phyloP scores from a whole-genome alignment of 1,139 yeast genomes.

The Saccharomyces pastorianus region DNA sequence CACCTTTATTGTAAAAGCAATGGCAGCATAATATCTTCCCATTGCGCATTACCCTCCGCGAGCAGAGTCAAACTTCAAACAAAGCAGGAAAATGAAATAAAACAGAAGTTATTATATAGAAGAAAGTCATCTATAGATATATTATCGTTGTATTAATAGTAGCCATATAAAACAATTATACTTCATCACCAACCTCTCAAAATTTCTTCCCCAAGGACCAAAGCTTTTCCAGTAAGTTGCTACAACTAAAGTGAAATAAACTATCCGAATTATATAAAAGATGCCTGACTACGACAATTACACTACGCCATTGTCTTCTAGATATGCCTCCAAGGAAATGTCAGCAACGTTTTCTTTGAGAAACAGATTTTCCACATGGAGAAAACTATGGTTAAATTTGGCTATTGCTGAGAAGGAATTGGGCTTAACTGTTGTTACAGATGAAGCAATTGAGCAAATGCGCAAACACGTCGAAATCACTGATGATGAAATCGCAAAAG shows the following conservation, averaged over 20 bases:
- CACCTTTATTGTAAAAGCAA: neutral
- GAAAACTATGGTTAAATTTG: slow-evolving; percentile 90
- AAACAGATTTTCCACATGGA: slow-evolving; percentile 96
- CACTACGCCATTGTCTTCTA: slow-evolving; percentile 86
- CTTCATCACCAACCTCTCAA: neutral
- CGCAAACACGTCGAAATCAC: slow-evolving; percentile 67
- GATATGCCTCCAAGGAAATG: slow-evolving; percentile 98
- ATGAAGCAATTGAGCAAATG: slow-evolving; percentile 88
- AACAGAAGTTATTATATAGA: neutral
- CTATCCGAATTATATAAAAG: neutral
- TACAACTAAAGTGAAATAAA: neutral
- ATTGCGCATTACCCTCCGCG: neutral
- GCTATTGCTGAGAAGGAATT: slow-evolving; percentile 94
- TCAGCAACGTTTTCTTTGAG: slow-evolving; percentile 82
- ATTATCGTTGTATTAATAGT: neutral
- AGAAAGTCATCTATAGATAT: neutral
- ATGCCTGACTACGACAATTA: slow-evolving; percentile 60
- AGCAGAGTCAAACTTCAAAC: neutral
- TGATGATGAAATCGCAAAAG: slow-evolving; percentile 84
- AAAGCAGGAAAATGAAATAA: neutral
- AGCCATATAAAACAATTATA: neutral
- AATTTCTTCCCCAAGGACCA: neutral
- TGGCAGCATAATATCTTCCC: neutral
- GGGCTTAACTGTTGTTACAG: slow-evolving; percentile 76
- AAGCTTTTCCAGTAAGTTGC: neutral